Conservation (phyloP, 345 rosid genomes). For the Dipteronia dyeriana region DNA sequence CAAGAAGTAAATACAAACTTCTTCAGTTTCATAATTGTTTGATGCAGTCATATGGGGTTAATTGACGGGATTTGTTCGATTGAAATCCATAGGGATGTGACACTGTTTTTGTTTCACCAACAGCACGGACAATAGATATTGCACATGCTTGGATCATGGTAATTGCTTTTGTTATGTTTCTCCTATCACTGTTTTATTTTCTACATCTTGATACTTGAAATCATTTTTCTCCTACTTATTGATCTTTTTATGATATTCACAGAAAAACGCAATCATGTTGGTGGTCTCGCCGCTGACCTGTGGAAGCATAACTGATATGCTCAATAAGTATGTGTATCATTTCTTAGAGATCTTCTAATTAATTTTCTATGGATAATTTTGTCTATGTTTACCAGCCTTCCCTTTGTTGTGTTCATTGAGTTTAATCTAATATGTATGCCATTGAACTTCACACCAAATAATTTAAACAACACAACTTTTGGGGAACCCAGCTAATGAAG, state of each 20-base stretch:
- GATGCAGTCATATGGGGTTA: conserved; percentile 27
- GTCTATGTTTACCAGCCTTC: background rate
- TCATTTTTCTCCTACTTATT: conserved; percentile 16
- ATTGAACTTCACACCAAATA: background rate
- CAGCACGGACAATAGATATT: conserved; percentile 87
- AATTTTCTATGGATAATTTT: background rate
- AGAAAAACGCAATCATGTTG: conserved; percentile 76
- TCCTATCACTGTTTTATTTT: background rate
- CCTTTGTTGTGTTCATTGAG: background rate
- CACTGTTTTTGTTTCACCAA: conserved; percentile 84
- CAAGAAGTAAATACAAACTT: conserved; percentile 1
- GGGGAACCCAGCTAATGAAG: background rate
- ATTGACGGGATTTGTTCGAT: conserved; percentile 37
- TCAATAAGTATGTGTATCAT: conserved; percentile 59
- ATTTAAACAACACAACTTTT: background rate
- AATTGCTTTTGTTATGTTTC: conserved; percentile 25
- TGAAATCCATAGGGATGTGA: conserved; percentile 77
- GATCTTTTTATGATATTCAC: conserved; percentile 24
- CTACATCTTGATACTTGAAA: background rate
- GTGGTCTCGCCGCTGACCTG: conserved; percentile 68
- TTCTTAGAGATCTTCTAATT: conserved; percentile 3
- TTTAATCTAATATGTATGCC: background rate
- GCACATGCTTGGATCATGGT: conserved; percentile 93
- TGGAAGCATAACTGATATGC: conserved; percentile 58
- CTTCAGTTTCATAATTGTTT: conserved; percentile 20